Evolutionary conservation across 2,329 filamentous ascomycete species (phyloP), one percentile per base, ranked within the genome.

Genomic region (Trichoderma oligosporum): DNA sequence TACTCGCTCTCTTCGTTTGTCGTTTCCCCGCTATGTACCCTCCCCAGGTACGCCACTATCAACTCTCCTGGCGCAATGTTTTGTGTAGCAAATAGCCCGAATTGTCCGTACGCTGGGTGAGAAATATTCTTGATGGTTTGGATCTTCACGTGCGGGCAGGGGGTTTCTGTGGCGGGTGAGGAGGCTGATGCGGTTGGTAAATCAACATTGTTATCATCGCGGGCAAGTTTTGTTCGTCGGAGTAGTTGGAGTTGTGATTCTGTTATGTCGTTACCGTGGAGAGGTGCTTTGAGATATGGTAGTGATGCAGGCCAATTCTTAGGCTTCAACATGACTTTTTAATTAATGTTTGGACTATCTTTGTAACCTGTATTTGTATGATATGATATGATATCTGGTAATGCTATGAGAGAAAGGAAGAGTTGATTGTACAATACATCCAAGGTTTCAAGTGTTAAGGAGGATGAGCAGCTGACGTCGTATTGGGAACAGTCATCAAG

Each of bases 11-110:
- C 64, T 2, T 58, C 61, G 62, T 65, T 53, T 52, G 65, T 59
- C 42, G 68, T 61, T 14, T 73, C 71, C 16, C 31, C 25, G 2
- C 51, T 47, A 68, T 87, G 84, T 45, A 84, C 73, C 14, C 80
- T 71, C 5, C 85, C 85, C 4, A 86, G 72, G 66, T 87, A 88
- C 16, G 80, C 78, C n/a, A 87, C 63, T 48, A 87, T 76, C 41
- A 86, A 78, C 1, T 75, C 71, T 1, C 81, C 82, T 0, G 84
- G 77, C 11, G 72, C 66, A 8, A 88, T 75, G 53, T 77, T 67
- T 7, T 74, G 76, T 1, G 79, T 70, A 4, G 85, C 83, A 64
- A 86, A 86, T 29, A 87, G 79, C 0, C 84, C 84, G 49, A 66
- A 69, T 68, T 87, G 84, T 4, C 79, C 78, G 63, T 72, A 63